Evolutionary conservation across 495 filamentous ascomycete species (phyloP), one percentile per base, ranked within the genome.

Genomic region (Astrothelium subdiscretum): DNA sequence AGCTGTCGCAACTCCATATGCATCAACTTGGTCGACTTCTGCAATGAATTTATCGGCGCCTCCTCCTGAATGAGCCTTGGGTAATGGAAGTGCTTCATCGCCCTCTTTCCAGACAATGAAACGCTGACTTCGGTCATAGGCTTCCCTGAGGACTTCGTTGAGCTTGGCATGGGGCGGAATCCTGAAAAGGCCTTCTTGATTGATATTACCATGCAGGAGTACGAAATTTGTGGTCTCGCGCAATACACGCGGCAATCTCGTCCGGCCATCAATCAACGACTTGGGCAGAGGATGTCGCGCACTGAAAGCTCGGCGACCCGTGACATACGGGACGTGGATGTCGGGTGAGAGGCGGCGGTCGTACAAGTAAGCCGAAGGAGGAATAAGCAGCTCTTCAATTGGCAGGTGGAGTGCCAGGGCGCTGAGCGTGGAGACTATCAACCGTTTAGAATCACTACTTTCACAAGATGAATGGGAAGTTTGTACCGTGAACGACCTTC

Each of bases 401-500:
- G 78, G 75, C 24, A 82, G 64, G 20, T 80, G 73, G 27, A 77
- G 63, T 10, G 80, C 78, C 20, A 82, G 67, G 20, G 72, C 72
- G 31, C 65, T 77, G 35, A 83, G 64, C 10, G 74, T 79, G 35
- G 74, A 80, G 48, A 80, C 80, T 80, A 51, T 20, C 6, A 29
- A 29, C 2, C 15, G 24, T 29, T 54, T 1, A 54, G 48, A 26
- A 11, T 29, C 48, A 26, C 8, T 11, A 27, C 29, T 54, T 29
- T 24, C 48, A 54, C 29, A 8, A 12, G 15, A 26, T 5, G 6
- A 29, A 10, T 8, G 20, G 12, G 10, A 8, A 3, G 29, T 29
- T 20, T 77, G 62, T 70, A 80, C 78, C 71, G 62, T 81, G 79
- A 10, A 81, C 69, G 27, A 83, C 76, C 71, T 83, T 83, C 71